Conservation (phyloP, 306 rosid genomes). For the Rubus parviflorus region DNA sequence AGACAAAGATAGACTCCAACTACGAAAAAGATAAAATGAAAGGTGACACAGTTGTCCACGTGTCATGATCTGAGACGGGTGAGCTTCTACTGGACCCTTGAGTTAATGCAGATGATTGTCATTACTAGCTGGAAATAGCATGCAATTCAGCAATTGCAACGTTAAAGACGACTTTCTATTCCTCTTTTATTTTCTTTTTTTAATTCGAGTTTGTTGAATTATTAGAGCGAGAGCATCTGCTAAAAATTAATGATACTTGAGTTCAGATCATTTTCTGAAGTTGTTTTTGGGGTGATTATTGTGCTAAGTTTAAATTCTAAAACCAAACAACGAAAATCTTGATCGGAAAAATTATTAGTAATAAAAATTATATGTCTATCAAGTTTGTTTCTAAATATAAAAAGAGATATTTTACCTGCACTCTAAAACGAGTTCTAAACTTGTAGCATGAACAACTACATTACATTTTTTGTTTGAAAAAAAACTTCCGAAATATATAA, state of each 20-base stretch:
- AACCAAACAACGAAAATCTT: too few relatives aligned
- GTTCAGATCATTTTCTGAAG: neutral
- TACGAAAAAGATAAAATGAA: neutral
- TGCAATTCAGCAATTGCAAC: conserved; percentile 19
- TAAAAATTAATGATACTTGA: neutral
- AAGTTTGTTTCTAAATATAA: too few relatives aligned
- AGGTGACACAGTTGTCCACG: conserved; percentile 5
- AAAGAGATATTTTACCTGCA: too few relatives aligned
- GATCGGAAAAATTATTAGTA: too few relatives aligned
- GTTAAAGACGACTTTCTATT: conserved; percentile 7
- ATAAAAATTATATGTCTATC: too few relatives aligned
- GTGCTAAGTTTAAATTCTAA: too few relatives aligned
- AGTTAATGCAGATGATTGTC: conserved; percentile 10
- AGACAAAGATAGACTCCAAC: conserved; percentile 32
- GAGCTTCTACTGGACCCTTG: neutral
- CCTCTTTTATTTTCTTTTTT: too few relatives aligned
- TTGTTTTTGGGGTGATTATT: too few relatives aligned
- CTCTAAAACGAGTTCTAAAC: neutral
- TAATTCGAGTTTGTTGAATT: neutral
- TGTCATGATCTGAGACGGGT: conserved; percentile 15
- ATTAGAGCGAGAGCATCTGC: neutral
- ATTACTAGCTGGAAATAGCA: conserved; percentile 19
- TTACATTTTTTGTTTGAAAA: too few relatives aligned
- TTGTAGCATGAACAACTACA: too few relatives aligned
- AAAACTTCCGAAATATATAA: too few relatives aligned